Conservation (phyloP, 805 yeast species). For the Sugiyamaella mastotermitis region DNA sequence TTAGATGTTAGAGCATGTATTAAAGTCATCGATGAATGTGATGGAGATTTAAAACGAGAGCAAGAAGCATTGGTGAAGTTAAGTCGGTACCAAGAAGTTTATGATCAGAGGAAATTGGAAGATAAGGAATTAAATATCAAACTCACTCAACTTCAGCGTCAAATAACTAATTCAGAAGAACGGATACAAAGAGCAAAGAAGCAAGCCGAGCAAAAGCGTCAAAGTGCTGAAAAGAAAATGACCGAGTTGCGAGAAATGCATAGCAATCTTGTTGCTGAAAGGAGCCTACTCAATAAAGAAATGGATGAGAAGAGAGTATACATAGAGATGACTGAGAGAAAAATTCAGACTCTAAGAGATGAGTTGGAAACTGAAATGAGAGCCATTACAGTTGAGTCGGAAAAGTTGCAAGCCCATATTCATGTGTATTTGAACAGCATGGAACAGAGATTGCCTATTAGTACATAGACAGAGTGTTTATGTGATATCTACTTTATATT, state of each 20-base stretch:
- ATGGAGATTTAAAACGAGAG: slow-evolving; percentile 40
- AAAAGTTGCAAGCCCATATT: slow-evolving; percentile 50
- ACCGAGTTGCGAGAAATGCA: slow-evolving; percentile 41
- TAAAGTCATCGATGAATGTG: slow-evolving; percentile 44
- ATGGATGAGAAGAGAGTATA: slow-evolving; percentile 42
- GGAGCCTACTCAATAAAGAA: slow-evolving; percentile 35
- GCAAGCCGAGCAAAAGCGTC: slow-evolving; percentile 42
- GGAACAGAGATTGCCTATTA: slow-evolving; percentile 32
- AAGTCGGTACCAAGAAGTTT: slow-evolving; percentile 36
- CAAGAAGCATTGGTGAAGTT: slow-evolving; percentile 37
- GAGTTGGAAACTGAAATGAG: slow-evolving; percentile 49
- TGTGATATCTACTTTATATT: no score
- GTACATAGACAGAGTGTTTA: no score
- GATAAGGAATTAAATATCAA: slow-evolving; percentile 39
- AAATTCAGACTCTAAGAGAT: slow-evolving; percentile 34
- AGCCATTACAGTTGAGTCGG: slow-evolving; percentile 47
- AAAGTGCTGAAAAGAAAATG: slow-evolving; percentile 37
- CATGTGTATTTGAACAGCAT: slow-evolving; percentile 48
- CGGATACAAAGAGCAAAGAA: slow-evolving; percentile 39
- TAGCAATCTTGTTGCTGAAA: slow-evolving; percentile 42
- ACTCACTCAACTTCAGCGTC: slow-evolving; percentile 43
- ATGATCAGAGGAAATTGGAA: slow-evolving; percentile 35
- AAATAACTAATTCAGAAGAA: slow-evolving; percentile 43
- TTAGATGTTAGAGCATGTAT: slow-evolving; percentile 40
- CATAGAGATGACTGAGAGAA: slow-evolving; percentile 40